Base-by-base conservation (phyloP, 2,329 filamentous ascomycete genomes). In the Trichoderma hamatum region DNA sequence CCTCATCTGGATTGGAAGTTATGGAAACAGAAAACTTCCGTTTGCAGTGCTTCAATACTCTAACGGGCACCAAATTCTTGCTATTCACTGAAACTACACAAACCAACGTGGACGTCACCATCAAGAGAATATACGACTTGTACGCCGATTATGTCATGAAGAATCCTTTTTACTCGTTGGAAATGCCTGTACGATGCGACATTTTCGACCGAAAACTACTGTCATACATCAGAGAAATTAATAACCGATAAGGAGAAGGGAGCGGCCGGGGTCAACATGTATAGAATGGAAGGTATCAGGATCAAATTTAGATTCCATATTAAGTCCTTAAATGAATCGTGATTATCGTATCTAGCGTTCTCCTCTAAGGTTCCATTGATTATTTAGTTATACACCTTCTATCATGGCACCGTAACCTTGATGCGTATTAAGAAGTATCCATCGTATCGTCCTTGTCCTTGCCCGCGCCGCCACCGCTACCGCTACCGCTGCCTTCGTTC, bases 81-180 rank as follows among this genome's bases (percentile, higher is more conserved):
- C 85, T 99, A 67, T 97, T 99, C 79, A 97, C 96, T 67, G 96
- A 98, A 80, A 89, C 88, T 19, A 89, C 93, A 72, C 94, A 96
- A 82, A 88, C 90, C 60, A 97, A 96, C 76, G 90, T 96, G 49
- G 96, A 98, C 75, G 85, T 88, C 14, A 91, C 95, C 55, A 90
- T 97, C 74, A 87, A 89, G 77, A 91, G 89, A 79, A 90, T 97
- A 75, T 98, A 99, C 79, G 96, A 98, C 79, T 82, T 98, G 64
- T 99, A 98, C 82, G 88, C 93, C 62, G 96, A 99, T 80, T 98
- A 93, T 79, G 96, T 99, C 74, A 98, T 97, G 93, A 99, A 98
- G 85, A 99, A 99, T 80, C 96, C 96, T 1, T 99, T 99, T 78
- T 98, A 98, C 82, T 94, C 96, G 77, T 85, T 97, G 69, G 96